phyloP scores from a whole-genome alignment of 1,139 yeast genomes.

The Kurtzmaniella quercitrusa region DNA sequence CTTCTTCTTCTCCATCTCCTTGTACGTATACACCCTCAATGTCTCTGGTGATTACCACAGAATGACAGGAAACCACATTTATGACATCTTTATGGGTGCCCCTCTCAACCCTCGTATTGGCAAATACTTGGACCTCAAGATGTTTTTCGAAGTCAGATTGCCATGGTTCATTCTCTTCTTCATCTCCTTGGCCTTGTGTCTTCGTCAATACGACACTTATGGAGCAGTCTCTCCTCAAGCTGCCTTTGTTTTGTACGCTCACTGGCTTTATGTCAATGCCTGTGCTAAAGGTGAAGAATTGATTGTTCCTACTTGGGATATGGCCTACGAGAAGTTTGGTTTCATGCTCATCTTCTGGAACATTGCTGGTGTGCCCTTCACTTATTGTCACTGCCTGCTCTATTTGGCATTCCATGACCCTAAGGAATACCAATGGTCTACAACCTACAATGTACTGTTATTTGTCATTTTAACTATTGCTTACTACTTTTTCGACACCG shows the following conservation, averaged over 20 bases:
- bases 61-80: slow-evolving; percentile 86
- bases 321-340: slow-evolving; percentile 98
- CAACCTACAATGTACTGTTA: slow-evolving; percentile 51
- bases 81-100: slow-evolving; percentile 96
- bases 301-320: slow-evolving; percentile 98
- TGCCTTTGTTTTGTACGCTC: slow-evolving; percentile 69
- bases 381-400: slow-evolving; percentile 91
- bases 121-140: slow-evolving; percentile 76
- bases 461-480: slow-evolving; percentile 58
- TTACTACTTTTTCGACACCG: slow-evolving; percentile 91
- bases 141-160: slow-evolving; percentile 94
- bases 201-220: slow-evolving; percentile 75
- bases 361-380: slow-evolving; percentile 97
- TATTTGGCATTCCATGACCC: slow-evolving; percentile 82
- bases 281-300: slow-evolving; percentile 97
- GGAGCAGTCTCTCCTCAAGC: slow-evolving; percentile 81
- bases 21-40: slow-evolving; percentile 61
- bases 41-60: slow-evolving; percentile 75
- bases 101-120: slow-evolving; percentile 96
- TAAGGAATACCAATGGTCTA: slow-evolving; percentile 69
- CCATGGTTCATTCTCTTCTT: slow-evolving; percentile 94
- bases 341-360: slow-evolving; percentile 98
- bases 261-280: slow-evolving; percentile 94
- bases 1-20: slow-evolving; percentile 52
- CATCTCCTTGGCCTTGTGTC: slow-evolving; percentile 66